Conservation (phyloP, 2,329 filamentous ascomycete species). For the Sporothrix inflata region DNA sequence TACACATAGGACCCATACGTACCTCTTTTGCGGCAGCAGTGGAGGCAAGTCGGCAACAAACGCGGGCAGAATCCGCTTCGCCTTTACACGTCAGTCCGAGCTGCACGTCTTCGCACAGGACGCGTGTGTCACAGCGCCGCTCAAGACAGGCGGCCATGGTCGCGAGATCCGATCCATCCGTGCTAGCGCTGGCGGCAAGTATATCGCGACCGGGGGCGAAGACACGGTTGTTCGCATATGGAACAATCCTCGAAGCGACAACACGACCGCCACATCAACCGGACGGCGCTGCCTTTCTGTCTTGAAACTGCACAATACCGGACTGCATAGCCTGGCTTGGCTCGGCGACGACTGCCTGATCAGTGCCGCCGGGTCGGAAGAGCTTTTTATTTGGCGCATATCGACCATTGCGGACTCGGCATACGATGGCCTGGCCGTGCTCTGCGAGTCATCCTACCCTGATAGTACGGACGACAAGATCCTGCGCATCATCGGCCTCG, state of each 20-base stretch:
- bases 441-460: slow-evolving; percentile 59
- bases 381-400: slow-evolving; percentile 84
- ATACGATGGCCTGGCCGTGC: slow-evolving; percentile 56
- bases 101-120: slow-evolving; percentile 53
- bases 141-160: slow-evolving; percentile 78
- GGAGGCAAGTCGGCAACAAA: slow-evolving; percentile 39
- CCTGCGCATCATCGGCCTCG: slow-evolving; percentile 67
- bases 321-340: slow-evolving; percentile 82
- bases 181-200: slow-evolving; percentile 42
- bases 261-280: background rate
- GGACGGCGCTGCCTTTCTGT: slow-evolving; percentile 59
- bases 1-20: slow-evolving; percentile 76
- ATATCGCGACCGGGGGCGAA: slow-evolving; percentile 70
- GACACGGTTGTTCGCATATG: slow-evolving; percentile 67
- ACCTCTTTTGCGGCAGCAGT: slow-evolving; percentile 27
- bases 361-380: slow-evolving; percentile 84
- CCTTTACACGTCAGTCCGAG: slow-evolving; percentile 73
- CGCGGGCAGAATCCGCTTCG: slow-evolving; percentile 53
- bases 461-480: slow-evolving; percentile 60
- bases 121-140: slow-evolving; percentile 44
- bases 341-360: slow-evolving; percentile 70
- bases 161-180: slow-evolving; percentile 71
- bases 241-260: background rate
- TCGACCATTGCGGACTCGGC: slow-evolving; percentile 51
- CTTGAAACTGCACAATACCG: slow-evolving; percentile 77